Percentiles rank a stretch among this genome's conserved stretches.
phyloP scores from a whole-genome alignment of 768 basidiomycete genomes.

The Auricularia cornea region DNA sequence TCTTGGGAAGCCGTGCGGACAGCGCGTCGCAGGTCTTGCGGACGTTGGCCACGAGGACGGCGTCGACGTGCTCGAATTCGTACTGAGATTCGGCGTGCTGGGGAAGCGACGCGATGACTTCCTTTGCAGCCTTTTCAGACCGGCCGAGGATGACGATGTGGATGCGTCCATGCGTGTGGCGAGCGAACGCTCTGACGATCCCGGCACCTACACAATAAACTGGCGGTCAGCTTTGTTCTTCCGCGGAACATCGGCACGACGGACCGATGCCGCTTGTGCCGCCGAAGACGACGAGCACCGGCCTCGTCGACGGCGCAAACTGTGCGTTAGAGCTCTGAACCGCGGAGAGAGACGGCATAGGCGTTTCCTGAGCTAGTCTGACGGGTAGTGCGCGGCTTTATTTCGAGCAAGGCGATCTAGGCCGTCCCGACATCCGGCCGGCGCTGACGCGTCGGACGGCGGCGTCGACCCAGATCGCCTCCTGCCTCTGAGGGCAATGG shows the following conservation, averaged over 20 bases:
- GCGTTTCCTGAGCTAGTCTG: no score
- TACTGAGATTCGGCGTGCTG: conserved; percentile 15
- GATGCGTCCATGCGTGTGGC: conserved; percentile 37
- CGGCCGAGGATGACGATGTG: conserved; percentile 47
- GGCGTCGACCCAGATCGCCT: no score
- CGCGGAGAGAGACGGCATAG: conserved; percentile 10
- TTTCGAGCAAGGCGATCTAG: no score
- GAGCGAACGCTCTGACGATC: conserved; percentile 37
- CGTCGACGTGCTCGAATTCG: conserved; percentile 48
- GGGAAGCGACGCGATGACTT: conserved; percentile 36
- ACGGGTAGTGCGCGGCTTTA: no score
- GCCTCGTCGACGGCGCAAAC: background rate
- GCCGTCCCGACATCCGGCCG: no score
- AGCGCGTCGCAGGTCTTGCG: conserved; percentile 17
- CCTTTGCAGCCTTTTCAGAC: conserved; percentile 39
- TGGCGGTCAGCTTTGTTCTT: conserved; percentile 17
- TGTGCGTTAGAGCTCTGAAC: conserved; percentile 2
- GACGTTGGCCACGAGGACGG: conserved; percentile 42
- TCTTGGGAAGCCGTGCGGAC: conserved; percentile 27
- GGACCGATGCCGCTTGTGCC: conserved; percentile 4
- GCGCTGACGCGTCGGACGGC: no score
- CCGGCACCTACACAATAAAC: conserved; percentile 29
- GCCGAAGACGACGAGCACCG: conserved; percentile 8
- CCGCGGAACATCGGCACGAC: background rate
- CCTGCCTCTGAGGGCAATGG: no score